Evolutionary conservation across 176 grass and related monocot genomes (phyloP), one percentile per base, ranked within the genome.

Genomic region (Hsuehochloa calcarea): DNA sequence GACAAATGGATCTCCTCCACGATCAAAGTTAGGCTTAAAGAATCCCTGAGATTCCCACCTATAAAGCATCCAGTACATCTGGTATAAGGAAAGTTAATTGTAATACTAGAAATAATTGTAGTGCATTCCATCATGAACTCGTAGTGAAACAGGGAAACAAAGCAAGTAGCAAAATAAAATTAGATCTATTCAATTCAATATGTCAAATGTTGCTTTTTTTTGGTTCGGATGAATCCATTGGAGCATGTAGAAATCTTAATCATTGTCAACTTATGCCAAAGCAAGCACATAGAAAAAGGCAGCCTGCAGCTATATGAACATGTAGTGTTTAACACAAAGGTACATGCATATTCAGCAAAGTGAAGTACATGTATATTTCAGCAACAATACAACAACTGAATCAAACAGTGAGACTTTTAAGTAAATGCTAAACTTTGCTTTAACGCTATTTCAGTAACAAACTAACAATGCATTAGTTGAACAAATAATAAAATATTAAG

Each of bases 41-140:
- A 83, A 94, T 26, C 96, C 96, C 75, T 98, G 96, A 75, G 93
- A 93, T 70, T 95, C 96, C 96, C 96, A 98, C 96, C 96, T 98
- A 82, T 38, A 81, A 35, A 80, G 34, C 22, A 75, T 72, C 39
- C 23, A 86, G 66, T 59, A 81, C 20, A 67, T 71, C 19, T 29
- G n/a, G 34, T 46, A 78, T 59, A 72, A 80, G 77, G 3, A 54
- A 64, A 81, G 1, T 61, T 49, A 43, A 65, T 25, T 83, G 79
- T 46, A 63, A 71, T 40, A 73, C 29, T 26, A 74, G 22, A 77
- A 78, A 80, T 43, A 50, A 85, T 15, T 4, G 0, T 19, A 38
- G 4, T 56, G 10, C 9, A 20, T 72, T 78, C 35, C 64, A 67
- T 29, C 63, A 60, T 62, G 22, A 76, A 58, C 13, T 59, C 71